Percentiles rank a stretch among this genome's conserved stretches.
Evolutionary conservation across 768 basidiomycete species (phyloP).

Genomic region (Termitomyces sp.): DNA sequence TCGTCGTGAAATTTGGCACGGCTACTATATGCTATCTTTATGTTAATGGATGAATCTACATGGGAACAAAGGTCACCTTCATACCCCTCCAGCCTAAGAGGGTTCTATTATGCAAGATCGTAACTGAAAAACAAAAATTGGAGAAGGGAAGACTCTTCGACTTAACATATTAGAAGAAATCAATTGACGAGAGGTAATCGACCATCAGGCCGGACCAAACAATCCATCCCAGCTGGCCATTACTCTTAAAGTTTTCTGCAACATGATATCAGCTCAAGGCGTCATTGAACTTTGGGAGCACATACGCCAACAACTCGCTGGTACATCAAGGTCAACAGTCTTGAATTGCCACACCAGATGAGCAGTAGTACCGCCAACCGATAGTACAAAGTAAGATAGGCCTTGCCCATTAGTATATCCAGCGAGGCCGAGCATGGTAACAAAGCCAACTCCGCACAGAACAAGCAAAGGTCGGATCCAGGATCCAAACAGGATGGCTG

Average conservation of each 20-base stretch:
- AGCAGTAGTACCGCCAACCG: constrained; percentile 41
- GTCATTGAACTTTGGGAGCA: background rate
- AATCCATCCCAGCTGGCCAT: constrained; percentile 46
- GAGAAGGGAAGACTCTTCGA: background rate
- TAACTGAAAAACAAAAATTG: no score
- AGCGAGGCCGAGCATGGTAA: constrained; percentile 47
- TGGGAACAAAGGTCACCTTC: no score
- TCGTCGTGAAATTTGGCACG: no score
- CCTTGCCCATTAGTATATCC: constrained; percentile 58
- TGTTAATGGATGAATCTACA: no score
- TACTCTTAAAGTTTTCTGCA: constrained; percentile 45
- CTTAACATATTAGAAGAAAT: background rate
- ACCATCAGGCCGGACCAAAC: constrained; percentile 43
- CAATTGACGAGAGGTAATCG: constrained; percentile 31
- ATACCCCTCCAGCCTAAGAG: no score
- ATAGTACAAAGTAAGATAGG: constrained; percentile 41
- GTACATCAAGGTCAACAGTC: constrained; percentile 41
- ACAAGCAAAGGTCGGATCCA: constrained; percentile 58
- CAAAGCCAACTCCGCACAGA: constrained; percentile 49
- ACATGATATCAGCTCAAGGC: background rate
- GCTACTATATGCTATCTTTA: no score
- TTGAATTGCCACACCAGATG: constrained; percentile 49
- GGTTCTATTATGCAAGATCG: no score
- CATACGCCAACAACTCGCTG: constrained; percentile 49
- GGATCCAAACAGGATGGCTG: constrained; percentile 68